A percentile compares a stretch with the other conserved stretches of the same genome.
Evolutionary conservation across 2,329 filamentous ascomycete species (phyloP).

Genomic region (Ceratocystis diversiconidia): DNA sequence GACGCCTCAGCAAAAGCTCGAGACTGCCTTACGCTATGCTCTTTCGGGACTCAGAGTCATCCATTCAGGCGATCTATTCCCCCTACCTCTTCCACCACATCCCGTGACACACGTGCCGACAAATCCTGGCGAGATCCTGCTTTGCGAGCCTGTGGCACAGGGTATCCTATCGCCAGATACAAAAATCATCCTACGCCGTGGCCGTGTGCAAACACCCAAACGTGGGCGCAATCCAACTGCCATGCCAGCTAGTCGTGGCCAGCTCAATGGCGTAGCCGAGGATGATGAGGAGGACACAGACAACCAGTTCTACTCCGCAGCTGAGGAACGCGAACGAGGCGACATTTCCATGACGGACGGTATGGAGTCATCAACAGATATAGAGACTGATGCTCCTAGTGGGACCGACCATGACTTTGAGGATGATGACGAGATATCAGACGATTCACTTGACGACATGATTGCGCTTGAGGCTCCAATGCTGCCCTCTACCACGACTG

Average conservation of each 20-base stretch:
- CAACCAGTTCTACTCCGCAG: slow-evolving; percentile 71
- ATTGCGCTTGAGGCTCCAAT: slow-evolving; percentile 75
- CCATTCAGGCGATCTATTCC: slow-evolving; percentile 67
- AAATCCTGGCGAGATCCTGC: slow-evolving; percentile 71
- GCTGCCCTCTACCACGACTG: slow-evolving; percentile 51
- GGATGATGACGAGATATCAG: slow-evolving; percentile 65
- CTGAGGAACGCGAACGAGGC: slow-evolving; percentile 54
- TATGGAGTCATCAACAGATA: slow-evolving; percentile 45
- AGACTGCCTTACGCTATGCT: slow-evolving; percentile 56
- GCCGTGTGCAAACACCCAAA: slow-evolving; percentile 41
- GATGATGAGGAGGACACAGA: slow-evolving; percentile 75
- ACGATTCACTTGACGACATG: slow-evolving; percentile 86
- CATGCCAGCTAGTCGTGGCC: slow-evolving; percentile 34
- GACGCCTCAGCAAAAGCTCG: slow-evolving; percentile 43
- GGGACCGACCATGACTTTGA: slow-evolving; percentile 63
- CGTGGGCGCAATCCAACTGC: slow-evolving; percentile 33
- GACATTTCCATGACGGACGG: slow-evolving; percentile 42
- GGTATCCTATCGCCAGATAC: slow-evolving; percentile 64
- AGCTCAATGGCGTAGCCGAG: slow-evolving; percentile 43
- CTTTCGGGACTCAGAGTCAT: slow-evolving; percentile 60
- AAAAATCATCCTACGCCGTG: slow-evolving; percentile 65
- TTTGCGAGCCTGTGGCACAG: slow-evolving; percentile 92
- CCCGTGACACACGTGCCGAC: slow-evolving; percentile 74
- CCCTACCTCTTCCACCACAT: slow-evolving; percentile 66
- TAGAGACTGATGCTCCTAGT: slow-evolving; percentile 47